A percentile compares a stretch with the other conserved stretches of the same genome.
Conservation (phyloP, 2,329 filamentous ascomycete species). For the Pezicula carpinea region DNA sequence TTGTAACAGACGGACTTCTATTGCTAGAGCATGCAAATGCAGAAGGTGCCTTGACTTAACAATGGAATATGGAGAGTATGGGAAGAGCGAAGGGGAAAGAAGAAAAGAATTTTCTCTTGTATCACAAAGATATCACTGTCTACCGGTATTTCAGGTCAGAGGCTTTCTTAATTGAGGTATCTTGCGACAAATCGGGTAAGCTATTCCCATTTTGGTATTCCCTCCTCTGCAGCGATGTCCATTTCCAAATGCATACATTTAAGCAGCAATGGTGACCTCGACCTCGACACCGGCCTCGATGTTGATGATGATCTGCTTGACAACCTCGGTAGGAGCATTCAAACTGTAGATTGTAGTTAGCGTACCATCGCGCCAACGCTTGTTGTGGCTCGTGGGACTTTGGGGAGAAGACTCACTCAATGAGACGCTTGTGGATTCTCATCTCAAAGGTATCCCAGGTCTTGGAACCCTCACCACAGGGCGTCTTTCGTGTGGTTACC, state of each 20-base stretch:
- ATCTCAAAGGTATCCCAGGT: constrained; percentile 99
- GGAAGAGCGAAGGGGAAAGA: too few species aligned
- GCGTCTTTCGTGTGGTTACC: constrained; percentile 80
- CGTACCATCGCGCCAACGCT: neutral
- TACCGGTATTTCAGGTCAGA: too few species aligned
- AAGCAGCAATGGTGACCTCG: constrained; percentile 86
- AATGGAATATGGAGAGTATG: constrained; percentile 21
- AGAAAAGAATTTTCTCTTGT: too few species aligned
- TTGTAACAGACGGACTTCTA: constrained; percentile 93
- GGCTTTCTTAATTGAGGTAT: too few species aligned
- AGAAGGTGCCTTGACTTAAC: constrained; percentile 84
- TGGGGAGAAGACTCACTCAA: constrained; percentile 60
- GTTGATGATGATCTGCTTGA: constrained; percentile 96
- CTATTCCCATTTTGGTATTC: too few species aligned
- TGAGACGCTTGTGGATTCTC: constrained; percentile 98
- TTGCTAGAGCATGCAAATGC: constrained; percentile 47
- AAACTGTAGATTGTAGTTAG: constrained; percentile 47
- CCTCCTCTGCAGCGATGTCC: too few species aligned
- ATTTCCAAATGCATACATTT: constrained; percentile 30
- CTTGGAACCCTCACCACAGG: constrained; percentile 99
- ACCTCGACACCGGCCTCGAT: constrained; percentile 89
- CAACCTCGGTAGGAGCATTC: constrained; percentile 94
- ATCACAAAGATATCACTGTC: too few species aligned
- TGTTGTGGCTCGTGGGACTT: neutral
- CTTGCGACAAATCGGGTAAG: too few species aligned